These are phyloP conservation scores for Lasiodiplodia sp. DNA, from an alignment of 2,329 filamentous ascomycete genomes.

Conservation along the genomic window DNA sequence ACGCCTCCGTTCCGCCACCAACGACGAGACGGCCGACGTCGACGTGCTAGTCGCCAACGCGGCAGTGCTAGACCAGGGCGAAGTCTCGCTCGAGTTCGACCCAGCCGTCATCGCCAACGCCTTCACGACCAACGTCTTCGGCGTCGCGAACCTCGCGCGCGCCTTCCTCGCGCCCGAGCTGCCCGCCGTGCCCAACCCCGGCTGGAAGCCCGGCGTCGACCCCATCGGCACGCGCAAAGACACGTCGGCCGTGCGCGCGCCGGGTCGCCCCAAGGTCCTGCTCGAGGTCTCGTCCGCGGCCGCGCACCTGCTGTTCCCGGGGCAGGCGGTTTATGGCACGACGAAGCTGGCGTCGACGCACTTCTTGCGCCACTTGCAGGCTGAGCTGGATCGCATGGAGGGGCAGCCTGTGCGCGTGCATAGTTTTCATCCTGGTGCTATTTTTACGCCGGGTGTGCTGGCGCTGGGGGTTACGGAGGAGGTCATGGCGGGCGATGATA, in stretches of 20 bases:
- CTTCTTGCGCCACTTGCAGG: slow-evolving; percentile 27
- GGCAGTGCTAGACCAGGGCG: slow-evolving; percentile 11
- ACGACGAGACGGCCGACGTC: neutral
- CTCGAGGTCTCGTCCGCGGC: slow-evolving; percentile 20
- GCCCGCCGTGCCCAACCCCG: neutral
- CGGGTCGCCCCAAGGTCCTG: slow-evolving; percentile 2
- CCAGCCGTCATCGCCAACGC: neutral
- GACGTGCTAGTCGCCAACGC: slow-evolving; percentile 32
- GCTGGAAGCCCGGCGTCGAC: neutral
- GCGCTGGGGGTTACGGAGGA: neutral
- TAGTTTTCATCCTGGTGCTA: slow-evolving; percentile 1
- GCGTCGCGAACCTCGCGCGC: slow-evolving; percentile 32
- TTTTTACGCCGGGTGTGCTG: neutral
- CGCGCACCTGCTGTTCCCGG: neutral
- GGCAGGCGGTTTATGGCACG: slow-evolving; percentile 28
- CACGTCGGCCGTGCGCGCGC: neutral
- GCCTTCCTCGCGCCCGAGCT: slow-evolving; percentile 31
- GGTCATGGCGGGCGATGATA: neutral
- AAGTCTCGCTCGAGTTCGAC: slow-evolving; percentile 18
- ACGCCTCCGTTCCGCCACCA: slow-evolving; percentile 4
- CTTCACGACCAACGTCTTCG: slow-evolving; percentile 31
- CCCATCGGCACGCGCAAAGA: neutral
- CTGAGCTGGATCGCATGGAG: neutral
- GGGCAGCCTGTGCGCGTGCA: neutral
- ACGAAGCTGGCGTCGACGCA: slow-evolving; percentile 26